Evolutionary conservation across 305 asterid species (phyloP).

Genomic region (Salvia sclarea): DNA sequence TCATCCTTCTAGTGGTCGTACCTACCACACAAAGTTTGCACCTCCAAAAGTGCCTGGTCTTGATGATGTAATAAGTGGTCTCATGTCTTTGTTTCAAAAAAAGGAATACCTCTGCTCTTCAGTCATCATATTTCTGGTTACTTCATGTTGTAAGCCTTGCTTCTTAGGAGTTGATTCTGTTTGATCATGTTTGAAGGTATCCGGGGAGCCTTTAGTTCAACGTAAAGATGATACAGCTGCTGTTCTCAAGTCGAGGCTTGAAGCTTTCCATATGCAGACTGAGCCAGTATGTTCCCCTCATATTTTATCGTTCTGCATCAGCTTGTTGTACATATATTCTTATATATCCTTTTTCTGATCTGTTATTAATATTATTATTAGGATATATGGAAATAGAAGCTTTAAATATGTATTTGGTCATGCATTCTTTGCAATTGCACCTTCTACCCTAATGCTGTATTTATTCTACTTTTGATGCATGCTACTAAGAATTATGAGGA

Average conservation of each 20-base stretch:
- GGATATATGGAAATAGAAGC: neutral
- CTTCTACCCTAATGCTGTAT: neutral
- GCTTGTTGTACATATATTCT: constrained; percentile 1
- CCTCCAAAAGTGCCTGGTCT: constrained; percentile 71
- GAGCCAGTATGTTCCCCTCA: constrained; percentile 56
- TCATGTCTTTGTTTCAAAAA: constrained; percentile 11
- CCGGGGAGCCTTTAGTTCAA: constrained; percentile 89
- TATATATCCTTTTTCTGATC: constrained; percentile 10
- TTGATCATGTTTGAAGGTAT: constrained; percentile 50
- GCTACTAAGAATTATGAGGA: neutral
- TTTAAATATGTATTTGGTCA: neutral
- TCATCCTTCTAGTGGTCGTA: constrained; percentile 86
- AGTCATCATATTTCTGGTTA: neutral
- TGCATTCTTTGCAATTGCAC: neutral
- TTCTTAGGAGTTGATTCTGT: constrained; percentile 29
- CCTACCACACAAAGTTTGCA: constrained; percentile 81
- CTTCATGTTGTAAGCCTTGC: constrained; percentile 7
- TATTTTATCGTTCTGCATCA: constrained; percentile 6
- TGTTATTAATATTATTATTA: neutral
- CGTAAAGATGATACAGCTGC: constrained; percentile 89
- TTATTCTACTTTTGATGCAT: neutral
- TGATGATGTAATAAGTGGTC: constrained; percentile 53
- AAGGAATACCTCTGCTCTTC: constrained; percentile 6
- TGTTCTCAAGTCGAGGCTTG: constrained; percentile 90
- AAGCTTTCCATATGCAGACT: constrained; percentile 83